Evolutionary conservation across 768 basidiomycete genomes (phyloP).

Genomic region (Lentinula lateritia): DNA sequence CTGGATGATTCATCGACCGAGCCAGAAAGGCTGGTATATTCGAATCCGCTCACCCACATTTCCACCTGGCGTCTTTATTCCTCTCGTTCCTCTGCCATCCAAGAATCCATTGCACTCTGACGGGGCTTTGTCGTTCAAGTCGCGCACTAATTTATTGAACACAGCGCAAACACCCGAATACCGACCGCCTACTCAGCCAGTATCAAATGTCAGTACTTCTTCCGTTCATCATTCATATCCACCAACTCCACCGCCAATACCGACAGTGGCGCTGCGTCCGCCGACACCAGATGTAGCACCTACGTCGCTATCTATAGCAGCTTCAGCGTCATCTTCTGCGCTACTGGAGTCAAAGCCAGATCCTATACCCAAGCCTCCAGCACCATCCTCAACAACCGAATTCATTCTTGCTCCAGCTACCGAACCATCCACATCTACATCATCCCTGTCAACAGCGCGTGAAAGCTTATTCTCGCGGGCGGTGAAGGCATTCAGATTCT

Average conservation of each 20-base stretch:
- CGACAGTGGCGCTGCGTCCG: slow-evolving; percentile 10
- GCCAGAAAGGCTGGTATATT: slow-evolving; percentile 6
- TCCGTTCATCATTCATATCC: slow-evolving; percentile 25
- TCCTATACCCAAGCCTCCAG: slow-evolving; percentile 2
- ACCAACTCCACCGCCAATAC: slow-evolving; percentile 23
- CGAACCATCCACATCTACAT: slow-evolving; percentile 16
- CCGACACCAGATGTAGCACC: slow-evolving; percentile 14
- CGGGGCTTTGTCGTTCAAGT: slow-evolving; percentile 25
- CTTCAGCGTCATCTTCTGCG: slow-evolving; percentile 11
- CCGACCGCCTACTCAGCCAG: slow-evolving; percentile 8
- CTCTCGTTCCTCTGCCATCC: slow-evolving; percentile 23
- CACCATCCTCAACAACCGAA: slow-evolving; percentile 18
- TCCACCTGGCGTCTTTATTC: slow-evolving; percentile 20
- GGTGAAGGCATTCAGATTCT: slow-evolving; percentile 23
- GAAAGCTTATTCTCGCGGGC: slow-evolving; percentile 18
- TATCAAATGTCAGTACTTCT: slow-evolving; percentile 16
- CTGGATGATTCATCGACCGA: slow-evolving; percentile 6
- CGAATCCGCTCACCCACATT: slow-evolving; percentile 3
- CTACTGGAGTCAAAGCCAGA: slow-evolving; percentile 10
- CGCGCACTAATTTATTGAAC: slow-evolving; percentile 22
- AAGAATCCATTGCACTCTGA: slow-evolving; percentile 23
- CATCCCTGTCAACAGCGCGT: not conserved
- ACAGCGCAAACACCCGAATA: not conserved
- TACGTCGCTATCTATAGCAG: not conserved
- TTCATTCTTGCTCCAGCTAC: slow-evolving; percentile 26